Conservation (phyloP, 2,329 filamentous ascomycete genomes). For the Fusarium compactum region DNA sequence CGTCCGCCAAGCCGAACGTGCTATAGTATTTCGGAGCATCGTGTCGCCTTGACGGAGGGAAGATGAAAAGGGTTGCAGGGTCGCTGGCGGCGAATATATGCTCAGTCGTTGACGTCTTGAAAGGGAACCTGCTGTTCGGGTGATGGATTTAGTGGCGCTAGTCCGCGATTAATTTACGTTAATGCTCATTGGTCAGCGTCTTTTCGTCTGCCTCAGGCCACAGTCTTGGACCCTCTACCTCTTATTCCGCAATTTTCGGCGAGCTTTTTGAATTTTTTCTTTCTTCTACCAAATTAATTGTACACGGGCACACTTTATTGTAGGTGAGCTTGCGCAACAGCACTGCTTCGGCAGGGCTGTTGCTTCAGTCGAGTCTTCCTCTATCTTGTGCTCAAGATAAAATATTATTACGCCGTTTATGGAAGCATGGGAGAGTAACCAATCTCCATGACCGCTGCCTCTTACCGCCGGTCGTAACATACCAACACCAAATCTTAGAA, state of each 20-base stretch:
- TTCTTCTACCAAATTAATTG: slow-evolving; percentile 66
- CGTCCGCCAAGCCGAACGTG: slow-evolving; percentile 76
- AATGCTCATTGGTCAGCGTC: slow-evolving; percentile 55
- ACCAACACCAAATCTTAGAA: slow-evolving; percentile 28
- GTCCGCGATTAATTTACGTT: slow-evolving; percentile 60
- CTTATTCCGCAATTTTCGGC: slow-evolving; percentile 40
- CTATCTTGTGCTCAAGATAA: slow-evolving; percentile 78
- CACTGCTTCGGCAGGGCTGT: slow-evolving; percentile 53
- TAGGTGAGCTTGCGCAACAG: slow-evolving; percentile 72
- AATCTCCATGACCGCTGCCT: slow-evolving; percentile 72
- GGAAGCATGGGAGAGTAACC: slow-evolving; percentile 75
- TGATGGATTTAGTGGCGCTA: slow-evolving; percentile 56
- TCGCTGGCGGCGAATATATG: slow-evolving; percentile 53
- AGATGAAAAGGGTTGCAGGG: slow-evolving; percentile 54
- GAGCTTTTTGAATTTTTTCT: slow-evolving; percentile 39
- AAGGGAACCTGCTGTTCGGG: slow-evolving; percentile 55
- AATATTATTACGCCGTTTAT: slow-evolving; percentile 73
- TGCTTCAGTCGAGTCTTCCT: slow-evolving; percentile 73
- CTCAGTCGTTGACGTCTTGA: slow-evolving; percentile 57
- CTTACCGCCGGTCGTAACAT: slow-evolving; percentile 83
- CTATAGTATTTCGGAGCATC: slow-evolving; percentile 77
- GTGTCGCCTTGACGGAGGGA: slow-evolving; percentile 69
- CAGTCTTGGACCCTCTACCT: slow-evolving; percentile 14
- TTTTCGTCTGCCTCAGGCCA: slow-evolving; percentile 55
- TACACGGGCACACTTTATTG: slow-evolving; percentile 78